These are phyloP conservation scores for Ilyonectria mors-panacis DNA, from an alignment of 2,329 filamentous ascomycete genomes.

Conservation along the genomic window DNA sequence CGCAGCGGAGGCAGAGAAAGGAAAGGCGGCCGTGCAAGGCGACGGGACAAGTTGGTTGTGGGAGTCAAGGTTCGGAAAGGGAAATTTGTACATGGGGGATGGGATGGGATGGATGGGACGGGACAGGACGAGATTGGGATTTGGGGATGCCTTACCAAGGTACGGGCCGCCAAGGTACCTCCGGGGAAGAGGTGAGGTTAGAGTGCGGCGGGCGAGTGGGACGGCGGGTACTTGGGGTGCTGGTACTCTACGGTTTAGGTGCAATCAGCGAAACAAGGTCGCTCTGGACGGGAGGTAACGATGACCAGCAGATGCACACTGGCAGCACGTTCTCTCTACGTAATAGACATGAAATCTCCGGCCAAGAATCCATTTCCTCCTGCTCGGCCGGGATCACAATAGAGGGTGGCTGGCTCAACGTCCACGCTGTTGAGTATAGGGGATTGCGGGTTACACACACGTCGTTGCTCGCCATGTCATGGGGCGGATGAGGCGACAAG, in stretches of 20 bases:
- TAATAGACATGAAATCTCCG: neutral
- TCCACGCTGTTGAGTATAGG: conserved; percentile 1
- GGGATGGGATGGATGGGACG: conserved; percentile 20
- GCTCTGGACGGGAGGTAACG: conserved; percentile 6
- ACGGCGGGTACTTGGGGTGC: conserved; percentile 5
- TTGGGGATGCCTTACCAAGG: conserved; percentile 18
- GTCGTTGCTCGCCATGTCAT: conserved; percentile 23
- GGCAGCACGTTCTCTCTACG: neutral
- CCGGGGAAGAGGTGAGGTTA: neutral
- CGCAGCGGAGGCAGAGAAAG: conserved; percentile 3
- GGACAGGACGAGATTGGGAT: conserved; percentile 29
- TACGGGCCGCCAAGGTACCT: conserved; percentile 19
- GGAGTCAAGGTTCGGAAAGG: conserved; percentile 32
- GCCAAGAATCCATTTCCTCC: neutral
- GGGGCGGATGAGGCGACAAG: conserved; percentile 8
- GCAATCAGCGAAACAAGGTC: neutral
- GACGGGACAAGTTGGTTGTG: conserved; percentile 25
- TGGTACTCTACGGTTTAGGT: conserved; percentile 10
- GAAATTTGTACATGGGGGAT: conserved; percentile 34
- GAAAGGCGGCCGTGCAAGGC: conserved; percentile 16
- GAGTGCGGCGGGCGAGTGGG: neutral
- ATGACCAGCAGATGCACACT: neutral
- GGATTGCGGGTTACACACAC: conserved; percentile 3
- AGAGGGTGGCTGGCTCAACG: neutral
- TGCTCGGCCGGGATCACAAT: neutral